phyloP scores from a whole-genome alignment of 2,329 filamentous ascomycete genomes.

The Penicillium sp. region DNA sequence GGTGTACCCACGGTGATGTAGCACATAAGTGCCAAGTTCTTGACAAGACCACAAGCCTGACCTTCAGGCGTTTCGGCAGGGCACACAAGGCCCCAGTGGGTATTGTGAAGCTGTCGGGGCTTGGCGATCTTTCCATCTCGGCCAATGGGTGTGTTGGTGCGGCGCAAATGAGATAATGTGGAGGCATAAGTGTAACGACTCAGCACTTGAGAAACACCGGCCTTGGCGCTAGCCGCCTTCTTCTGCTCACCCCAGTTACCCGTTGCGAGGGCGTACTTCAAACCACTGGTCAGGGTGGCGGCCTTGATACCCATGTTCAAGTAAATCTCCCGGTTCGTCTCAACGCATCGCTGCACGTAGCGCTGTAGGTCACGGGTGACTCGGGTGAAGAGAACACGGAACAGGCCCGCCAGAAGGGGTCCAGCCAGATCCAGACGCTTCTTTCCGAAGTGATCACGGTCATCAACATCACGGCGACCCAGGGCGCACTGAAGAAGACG shows the following conservation, averaged over 20 bases:
- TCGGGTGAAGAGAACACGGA: constrained; percentile 84
- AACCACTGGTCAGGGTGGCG: constrained; percentile 81
- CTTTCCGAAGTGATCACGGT: constrained; percentile 98
- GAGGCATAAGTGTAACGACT: constrained; percentile 98
- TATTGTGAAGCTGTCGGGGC: constrained; percentile 95
- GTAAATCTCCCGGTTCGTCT: constrained; percentile 83
- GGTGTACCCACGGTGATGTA: constrained; percentile 95
- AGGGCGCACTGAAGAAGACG: constrained; percentile 88
- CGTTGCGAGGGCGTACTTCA: constrained; percentile 95
- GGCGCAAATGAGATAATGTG: constrained; percentile 89
- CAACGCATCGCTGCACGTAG: constrained; percentile 87
- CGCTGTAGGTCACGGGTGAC: constrained; percentile 86
- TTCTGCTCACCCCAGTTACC: constrained; percentile 99
- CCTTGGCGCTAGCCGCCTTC: constrained; percentile 90
- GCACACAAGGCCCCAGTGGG: constrained; percentile 96
- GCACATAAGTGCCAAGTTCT: constrained; percentile 96
- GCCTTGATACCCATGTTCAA: constrained; percentile 86
- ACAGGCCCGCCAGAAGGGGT: constrained; percentile 89
- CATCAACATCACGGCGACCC: constrained; percentile 87
- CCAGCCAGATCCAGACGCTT: constrained; percentile 95
- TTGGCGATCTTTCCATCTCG: constrained; percentile 98
- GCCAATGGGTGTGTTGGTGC: constrained; percentile 96
- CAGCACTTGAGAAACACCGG: constrained; percentile 94
- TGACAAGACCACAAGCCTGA: constrained; percentile 95
- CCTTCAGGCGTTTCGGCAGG: constrained; percentile 97